Evolutionary conservation across 805 yeast species (phyloP).

Genomic region (Cyberlindnera veronae): DNA sequence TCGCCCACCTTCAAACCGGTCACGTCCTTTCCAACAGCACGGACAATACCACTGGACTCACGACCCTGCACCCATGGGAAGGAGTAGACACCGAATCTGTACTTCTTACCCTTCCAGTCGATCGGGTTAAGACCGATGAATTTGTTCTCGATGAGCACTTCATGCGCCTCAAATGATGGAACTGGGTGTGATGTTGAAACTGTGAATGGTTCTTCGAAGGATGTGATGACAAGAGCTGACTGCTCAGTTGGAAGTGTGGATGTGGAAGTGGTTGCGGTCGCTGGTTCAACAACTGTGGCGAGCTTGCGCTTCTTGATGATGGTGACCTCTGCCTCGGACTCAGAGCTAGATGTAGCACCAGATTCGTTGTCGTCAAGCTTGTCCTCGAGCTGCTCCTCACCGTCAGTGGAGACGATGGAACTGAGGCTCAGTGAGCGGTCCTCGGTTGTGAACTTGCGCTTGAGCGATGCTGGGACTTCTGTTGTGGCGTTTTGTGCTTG

Average conservation of each 20-base stretch:
- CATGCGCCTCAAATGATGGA: conserved; percentile 27
- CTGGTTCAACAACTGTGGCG: background rate
- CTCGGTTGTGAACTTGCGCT: conserved; percentile 18
- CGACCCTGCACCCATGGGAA: conserved; percentile 52
- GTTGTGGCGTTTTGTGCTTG: background rate
- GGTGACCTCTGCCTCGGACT: conserved; percentile 10
- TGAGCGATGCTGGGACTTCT: conserved; percentile 7
- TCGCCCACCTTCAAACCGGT: conserved; percentile 31
- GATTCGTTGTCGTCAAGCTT: conserved; percentile 16
- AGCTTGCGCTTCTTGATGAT: conserved; percentile 9
- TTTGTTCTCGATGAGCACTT: conserved; percentile 30
- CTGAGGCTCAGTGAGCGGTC: conserved; percentile 23
- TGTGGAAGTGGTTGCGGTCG: too few relatives aligned
- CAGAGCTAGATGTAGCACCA: conserved; percentile 13
- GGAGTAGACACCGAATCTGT: conserved; percentile 42
- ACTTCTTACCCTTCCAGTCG: conserved; percentile 48
- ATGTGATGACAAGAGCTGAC: conserved; percentile 26
- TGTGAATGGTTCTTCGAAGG: conserved; percentile 27
- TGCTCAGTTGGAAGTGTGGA: conserved; percentile 5
- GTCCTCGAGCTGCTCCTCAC: conserved; percentile 16
- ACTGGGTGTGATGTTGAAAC: conserved; percentile 20
- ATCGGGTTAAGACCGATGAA: conserved; percentile 44
- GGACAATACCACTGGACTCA: conserved; percentile 41
- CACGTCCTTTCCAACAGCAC: conserved; percentile 34
- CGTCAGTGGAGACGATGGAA: conserved; percentile 20